A percentile compares a stretch with the other conserved stretches of the same genome.
Conservation (phyloP, 2,329 filamentous ascomycete species). For the Acrocalymma vagum region DNA sequence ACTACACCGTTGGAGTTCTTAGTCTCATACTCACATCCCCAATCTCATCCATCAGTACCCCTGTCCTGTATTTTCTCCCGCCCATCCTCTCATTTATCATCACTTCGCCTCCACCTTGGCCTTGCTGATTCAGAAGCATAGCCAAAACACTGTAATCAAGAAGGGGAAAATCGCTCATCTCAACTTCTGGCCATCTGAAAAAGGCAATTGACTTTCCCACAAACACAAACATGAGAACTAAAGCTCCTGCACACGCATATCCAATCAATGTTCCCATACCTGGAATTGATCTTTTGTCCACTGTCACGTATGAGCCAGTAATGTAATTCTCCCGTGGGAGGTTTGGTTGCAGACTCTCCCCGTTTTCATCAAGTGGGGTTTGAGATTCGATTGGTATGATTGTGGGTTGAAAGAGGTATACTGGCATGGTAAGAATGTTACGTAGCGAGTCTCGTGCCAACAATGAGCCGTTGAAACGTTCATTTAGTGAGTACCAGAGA, state of each 20-base stretch:
- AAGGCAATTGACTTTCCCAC: conserved; percentile 10
- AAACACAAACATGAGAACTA: conserved; percentile 15
- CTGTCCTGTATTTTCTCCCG: no score
- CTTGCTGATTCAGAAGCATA: conserved; percentile 4
- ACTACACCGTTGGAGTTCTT: no score
- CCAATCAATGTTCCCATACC: conserved; percentile 14
- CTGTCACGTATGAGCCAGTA: conserved; percentile 15
- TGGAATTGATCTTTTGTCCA: conserved; percentile 18
- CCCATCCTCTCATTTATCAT: no score
- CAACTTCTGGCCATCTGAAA: conserved; percentile 8
- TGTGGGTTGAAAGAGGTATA: conserved; percentile 24
- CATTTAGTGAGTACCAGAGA: conserved; percentile 16
- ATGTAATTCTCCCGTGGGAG: conserved; percentile 22
- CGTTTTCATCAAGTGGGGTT: conserved; percentile 5
- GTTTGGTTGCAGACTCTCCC: conserved; percentile 9
- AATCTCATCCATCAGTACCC: no score
- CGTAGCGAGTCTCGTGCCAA: conserved; percentile 19
- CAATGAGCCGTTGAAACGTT: not conserved
- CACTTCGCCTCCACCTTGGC: not conserved
- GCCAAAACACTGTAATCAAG: conserved; percentile 19
- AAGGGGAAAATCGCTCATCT: conserved; percentile 19
- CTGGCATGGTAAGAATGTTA: conserved; percentile 17
- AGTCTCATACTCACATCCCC: no score
- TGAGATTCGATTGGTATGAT: conserved; percentile 2
- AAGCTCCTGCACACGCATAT: conserved; percentile 17